Conservation (phyloP, 1,139 yeast species). For the Sugiyamaella sp. region DNA sequence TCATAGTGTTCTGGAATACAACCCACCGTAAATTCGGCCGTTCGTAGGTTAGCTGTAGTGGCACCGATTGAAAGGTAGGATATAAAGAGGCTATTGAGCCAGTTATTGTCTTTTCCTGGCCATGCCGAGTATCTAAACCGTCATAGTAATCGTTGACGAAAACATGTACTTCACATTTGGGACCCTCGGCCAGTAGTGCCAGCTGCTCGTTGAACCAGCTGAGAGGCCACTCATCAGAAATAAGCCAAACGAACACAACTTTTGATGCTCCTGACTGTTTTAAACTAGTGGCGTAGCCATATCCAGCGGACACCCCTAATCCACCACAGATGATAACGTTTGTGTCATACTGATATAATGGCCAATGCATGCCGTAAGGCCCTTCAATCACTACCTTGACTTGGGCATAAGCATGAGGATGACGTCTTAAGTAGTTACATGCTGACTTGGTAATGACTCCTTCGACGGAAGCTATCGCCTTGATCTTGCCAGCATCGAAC, state of each 20-base stretch:
- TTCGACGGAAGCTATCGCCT: slow-evolving; percentile 15
- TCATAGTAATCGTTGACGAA: slow-evolving; percentile 20
- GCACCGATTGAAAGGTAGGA: slow-evolving; percentile 11
- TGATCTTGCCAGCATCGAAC: slow-evolving; percentile 18
- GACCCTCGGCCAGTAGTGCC: slow-evolving; percentile 15
- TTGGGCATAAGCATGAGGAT: slow-evolving; percentile 22
- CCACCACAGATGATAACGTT: slow-evolving; percentile 61
- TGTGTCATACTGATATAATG: slow-evolving; percentile 53
- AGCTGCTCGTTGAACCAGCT: slow-evolving; percentile 25
- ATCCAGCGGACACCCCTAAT: slow-evolving; percentile 62
- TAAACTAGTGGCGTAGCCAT: slow-evolving; percentile 31
- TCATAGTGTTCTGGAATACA: slow-evolving; percentile 15
- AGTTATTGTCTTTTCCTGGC: slow-evolving; percentile 3
- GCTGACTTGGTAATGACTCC: slow-evolving; percentile 18
- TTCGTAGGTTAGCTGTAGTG: slow-evolving; percentile 11
- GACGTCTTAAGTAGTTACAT: slow-evolving; percentile 22
- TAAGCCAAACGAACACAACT: slow-evolving; percentile 25
- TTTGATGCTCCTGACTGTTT: slow-evolving; percentile 14
- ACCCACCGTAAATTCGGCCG: slow-evolving; percentile 18
- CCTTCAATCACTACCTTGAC: slow-evolving; percentile 50
- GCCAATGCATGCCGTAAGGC: slow-evolving; percentile 55
- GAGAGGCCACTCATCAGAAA: slow-evolving; percentile 21
- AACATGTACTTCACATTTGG: slow-evolving; percentile 24
- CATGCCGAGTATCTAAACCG: slow-evolving; percentile 6
- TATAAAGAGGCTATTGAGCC: slow-evolving; percentile 8